Evolutionary conservation across 1,284 basidiomycete genomes (phyloP), one percentile per base, ranked within the genome.

Genomic region (Xerocomus nothofagi): DNA sequence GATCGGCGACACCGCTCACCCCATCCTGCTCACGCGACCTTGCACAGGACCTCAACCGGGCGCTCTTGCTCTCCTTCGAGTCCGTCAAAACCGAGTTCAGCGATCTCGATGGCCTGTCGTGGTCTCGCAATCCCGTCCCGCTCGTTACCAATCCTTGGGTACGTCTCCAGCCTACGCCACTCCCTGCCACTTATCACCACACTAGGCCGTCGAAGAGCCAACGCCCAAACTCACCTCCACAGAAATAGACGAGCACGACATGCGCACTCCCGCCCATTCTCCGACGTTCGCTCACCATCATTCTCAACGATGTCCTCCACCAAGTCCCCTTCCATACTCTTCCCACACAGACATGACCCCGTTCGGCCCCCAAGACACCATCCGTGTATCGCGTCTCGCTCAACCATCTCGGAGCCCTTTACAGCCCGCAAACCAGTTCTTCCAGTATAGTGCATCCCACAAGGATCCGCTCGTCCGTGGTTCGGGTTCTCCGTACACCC

Each of bases 101-200:
- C 47, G 76, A 78, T 57, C 67, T 78, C 11, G 77, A 78, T 45
- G 77, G 77, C 3, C 50, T 76, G n/a, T 66, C 67, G 20, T 76
- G 76, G 76, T 59, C 71, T 14, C 63, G 62, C 29, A 57, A 54
- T 38, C 54, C 55, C 4, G 55, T 56, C 11, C 64, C 63, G 0
- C 51, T 58, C 38, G 59, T 56, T 9, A 53, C 51, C 24, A 56
- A 60, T 34, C 54, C 63, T 6, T 63, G 62, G 59, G 67, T 67
- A 47, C 2, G 66, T 59, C 18, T 37, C 26, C 8, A 14, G 14
- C 6, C 18, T 7, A 23, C 21, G 37, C 43, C 41, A 29, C 58
- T 3, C 30, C 3, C 15, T 26, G 7, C 23, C 34, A 2, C 53
- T 61, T 39, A 59, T 23, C 33, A 8, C 24, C 11, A 11, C 29